phyloP scores from a whole-genome alignment of 306 rosid genomes.

The Medicago arabica region DNA sequence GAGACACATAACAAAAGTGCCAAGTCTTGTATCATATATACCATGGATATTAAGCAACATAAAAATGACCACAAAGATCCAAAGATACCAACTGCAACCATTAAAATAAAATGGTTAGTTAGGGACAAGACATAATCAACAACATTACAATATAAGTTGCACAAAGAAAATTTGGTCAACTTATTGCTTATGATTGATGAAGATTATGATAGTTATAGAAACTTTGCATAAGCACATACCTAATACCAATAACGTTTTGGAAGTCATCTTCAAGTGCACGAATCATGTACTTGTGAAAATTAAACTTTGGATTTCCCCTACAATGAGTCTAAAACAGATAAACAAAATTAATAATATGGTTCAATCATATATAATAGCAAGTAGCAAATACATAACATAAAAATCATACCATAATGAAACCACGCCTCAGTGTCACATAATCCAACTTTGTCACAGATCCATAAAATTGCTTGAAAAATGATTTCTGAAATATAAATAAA shows the following conservation, averaged over 20 bases:
- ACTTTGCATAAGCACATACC: conserved; percentile 52
- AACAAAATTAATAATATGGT: not conserved
- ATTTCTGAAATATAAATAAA: conserved; percentile 51
- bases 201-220: conserved; percentile 31
- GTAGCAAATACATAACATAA: not conserved
- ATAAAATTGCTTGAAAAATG: conserved; percentile 84
- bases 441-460: conserved; percentile 83
- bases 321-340: conserved; percentile 67
- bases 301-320: conserved; percentile 68
- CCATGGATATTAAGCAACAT: conserved; percentile 78
- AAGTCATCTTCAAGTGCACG: conserved; percentile 96
- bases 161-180: not conserved
- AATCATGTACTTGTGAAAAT: conserved; percentile 89
- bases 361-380: not conserved
- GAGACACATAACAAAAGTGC: not conserved
- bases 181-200: no score
- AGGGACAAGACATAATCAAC: conserved; percentile 26
- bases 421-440: conserved; percentile 70
- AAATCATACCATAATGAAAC: conserved; percentile 78
- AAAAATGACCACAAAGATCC: conserved; percentile 87
- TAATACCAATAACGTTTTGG: conserved; percentile 87
- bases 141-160: not conserved
- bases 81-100: conserved; percentile 87
- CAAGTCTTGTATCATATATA: conserved; percentile 40
- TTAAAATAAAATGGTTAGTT: conserved; percentile 33